Evolutionary conservation across 495 filamentous ascomycete genomes (phyloP).

Genomic region (Lasiosphaeria ovina): DNA sequence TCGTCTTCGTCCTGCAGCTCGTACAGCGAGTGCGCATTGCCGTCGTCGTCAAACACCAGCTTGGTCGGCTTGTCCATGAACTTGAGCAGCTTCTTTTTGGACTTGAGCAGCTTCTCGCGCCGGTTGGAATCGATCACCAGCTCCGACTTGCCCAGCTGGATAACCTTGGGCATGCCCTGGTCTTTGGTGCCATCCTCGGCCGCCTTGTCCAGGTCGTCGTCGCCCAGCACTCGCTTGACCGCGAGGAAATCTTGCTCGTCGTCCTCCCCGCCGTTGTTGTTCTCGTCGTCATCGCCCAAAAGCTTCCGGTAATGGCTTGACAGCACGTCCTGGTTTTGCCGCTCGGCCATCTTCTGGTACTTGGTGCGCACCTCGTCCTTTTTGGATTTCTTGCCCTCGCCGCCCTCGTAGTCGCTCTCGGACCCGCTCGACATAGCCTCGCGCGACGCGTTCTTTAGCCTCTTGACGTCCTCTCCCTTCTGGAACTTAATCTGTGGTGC

Average conservation of each 20-base stretch:
- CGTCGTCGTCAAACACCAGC: slow-evolving; percentile 90
- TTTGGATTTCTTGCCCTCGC: slow-evolving; percentile 53
- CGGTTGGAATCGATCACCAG: slow-evolving; percentile 89
- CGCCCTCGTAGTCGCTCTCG: slow-evolving; percentile 34
- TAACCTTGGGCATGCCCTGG: slow-evolving; percentile 39
- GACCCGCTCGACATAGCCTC: slow-evolving; percentile 53
- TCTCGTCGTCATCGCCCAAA: slow-evolving; percentile 63
- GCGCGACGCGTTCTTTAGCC: slow-evolving; percentile 80
- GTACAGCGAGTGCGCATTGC: slow-evolving; percentile 77
- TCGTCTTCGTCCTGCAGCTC: slow-evolving; percentile 79
- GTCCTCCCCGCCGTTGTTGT: slow-evolving; percentile 49
- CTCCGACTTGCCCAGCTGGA: slow-evolving; percentile 55
- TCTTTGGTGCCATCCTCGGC: slow-evolving; percentile 37
- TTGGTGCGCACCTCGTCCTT: slow-evolving; percentile 76
- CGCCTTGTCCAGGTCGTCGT: slow-evolving; percentile 43
- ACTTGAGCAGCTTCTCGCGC: slow-evolving; percentile 85
- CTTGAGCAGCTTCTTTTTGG: slow-evolving; percentile 90
- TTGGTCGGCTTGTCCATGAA: slow-evolving; percentile 81
- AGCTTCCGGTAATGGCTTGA: slow-evolving; percentile 88
- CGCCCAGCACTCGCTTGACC: slow-evolving; percentile 77
- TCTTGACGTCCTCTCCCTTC: slow-evolving; percentile 82
- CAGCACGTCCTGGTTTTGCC: slow-evolving; percentile 91
- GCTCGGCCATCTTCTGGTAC: slow-evolving; percentile 95
- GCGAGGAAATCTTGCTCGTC: slow-evolving; percentile 79
- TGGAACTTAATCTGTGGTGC: slow-evolving; percentile 87